Conservation (phyloP, 2,329 filamentous ascomycete species). For the Metarhizium guizhouense region DNA sequence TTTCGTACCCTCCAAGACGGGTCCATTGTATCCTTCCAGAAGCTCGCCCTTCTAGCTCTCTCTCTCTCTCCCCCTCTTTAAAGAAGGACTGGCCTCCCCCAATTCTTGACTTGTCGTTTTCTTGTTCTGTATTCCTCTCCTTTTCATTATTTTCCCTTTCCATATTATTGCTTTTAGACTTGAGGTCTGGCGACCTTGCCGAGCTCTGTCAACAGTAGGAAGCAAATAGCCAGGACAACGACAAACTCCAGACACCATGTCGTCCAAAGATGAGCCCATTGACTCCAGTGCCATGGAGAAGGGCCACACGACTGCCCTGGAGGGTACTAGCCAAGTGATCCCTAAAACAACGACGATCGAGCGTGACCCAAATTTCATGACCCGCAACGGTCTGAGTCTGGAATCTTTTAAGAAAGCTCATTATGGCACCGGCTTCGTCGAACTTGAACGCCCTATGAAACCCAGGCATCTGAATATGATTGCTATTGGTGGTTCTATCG, state of each 20-base stretch:
- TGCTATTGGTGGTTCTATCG: constrained; percentile 41
- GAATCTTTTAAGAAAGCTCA: constrained; percentile 28
- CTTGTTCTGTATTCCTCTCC: not conserved
- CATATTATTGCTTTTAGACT: not conserved
- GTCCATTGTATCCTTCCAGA: constrained; percentile 8
- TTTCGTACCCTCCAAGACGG: constrained; percentile 1
- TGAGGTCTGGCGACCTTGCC: not conserved
- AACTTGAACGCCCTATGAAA: constrained; percentile 38
- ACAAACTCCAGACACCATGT: constrained; percentile 7
- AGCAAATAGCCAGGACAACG: not conserved
- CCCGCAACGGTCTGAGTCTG: constrained; percentile 27
- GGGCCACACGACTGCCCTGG: constrained; percentile 8
- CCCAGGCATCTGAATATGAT: constrained; percentile 51
- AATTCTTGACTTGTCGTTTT: not conserved
- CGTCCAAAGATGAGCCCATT: constrained; percentile 10
- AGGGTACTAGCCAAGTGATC: constrained; percentile 11
- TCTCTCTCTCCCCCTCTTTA: not conserved
- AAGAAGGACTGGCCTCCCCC: constrained; percentile 8
- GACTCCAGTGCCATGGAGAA: constrained; percentile 12
- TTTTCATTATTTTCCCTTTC: not conserved
- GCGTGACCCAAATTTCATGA: constrained; percentile 23
- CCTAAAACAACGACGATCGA: constrained; percentile 7
- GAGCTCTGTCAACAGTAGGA: not conserved
- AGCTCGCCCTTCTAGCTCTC: constrained; percentile 1
- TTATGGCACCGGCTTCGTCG: constrained; percentile 22